Conservation (phyloP, 345 rosid genomes). For the Ceriops zippeliana region DNA sequence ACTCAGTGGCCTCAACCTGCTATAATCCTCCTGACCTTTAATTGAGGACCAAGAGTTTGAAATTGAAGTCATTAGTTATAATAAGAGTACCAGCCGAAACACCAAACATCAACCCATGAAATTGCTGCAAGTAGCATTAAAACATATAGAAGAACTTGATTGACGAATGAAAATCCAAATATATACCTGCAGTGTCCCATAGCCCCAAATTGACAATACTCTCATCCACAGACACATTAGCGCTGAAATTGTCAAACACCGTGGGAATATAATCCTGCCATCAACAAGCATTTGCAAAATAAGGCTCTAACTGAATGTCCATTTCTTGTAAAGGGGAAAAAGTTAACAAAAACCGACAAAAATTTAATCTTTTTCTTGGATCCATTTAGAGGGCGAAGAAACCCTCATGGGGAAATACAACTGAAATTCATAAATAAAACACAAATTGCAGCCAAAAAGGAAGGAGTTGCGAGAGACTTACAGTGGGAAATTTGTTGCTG, state of each 20-base stretch:
- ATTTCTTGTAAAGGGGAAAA: neutral
- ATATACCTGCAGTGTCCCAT: slow-evolving; percentile 98
- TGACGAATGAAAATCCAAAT: slow-evolving; percentile 7
- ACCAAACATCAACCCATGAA: neutral
- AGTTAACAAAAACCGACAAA: neutral
- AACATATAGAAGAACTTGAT: neutral
- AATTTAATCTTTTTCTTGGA: neutral
- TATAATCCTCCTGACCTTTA: slow-evolving; percentile 96
- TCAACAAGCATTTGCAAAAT: slow-evolving; percentile 11
- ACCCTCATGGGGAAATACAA: slow-evolving; percentile 14
- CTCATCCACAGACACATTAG: slow-evolving; percentile 93
- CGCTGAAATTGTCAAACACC: slow-evolving; percentile 98
- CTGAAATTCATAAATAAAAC: neutral
- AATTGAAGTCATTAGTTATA: slow-evolving; percentile 8
- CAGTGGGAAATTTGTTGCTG: slow-evolving; percentile 98
- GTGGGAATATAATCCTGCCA: slow-evolving; percentile 93
- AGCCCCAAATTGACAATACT: slow-evolving; percentile 86
- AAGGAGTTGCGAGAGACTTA: slow-evolving; percentile 30
- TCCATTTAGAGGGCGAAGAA: neutral
- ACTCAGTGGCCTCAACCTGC: slow-evolving; percentile 96
- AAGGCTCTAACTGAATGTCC: neutral
- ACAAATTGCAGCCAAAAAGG: neutral
- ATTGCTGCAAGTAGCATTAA: slow-evolving; percentile 3
- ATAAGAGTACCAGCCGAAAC: slow-evolving; percentile 5
- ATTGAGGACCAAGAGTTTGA: slow-evolving; percentile 3